Conservation (phyloP, 2,329 filamentous ascomycete genomes). For the Fusarium virguliforme region DNA sequence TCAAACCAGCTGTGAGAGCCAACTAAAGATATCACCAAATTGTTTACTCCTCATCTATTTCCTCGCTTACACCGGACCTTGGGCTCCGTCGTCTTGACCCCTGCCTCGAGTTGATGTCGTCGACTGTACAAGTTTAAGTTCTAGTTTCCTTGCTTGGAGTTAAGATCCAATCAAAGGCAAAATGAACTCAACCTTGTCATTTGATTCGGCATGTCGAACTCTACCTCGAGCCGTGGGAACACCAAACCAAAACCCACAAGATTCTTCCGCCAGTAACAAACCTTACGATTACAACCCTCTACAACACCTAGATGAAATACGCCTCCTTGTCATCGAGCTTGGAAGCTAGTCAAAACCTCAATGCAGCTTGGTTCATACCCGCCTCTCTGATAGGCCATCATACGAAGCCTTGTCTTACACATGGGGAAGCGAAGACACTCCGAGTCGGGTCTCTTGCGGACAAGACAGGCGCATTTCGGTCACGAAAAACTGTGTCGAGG, state of each 20-base stretch:
- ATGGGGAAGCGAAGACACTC: background rate
- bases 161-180: no score
- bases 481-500: background rate
- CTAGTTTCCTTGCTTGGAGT: no score
- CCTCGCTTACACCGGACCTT: no score
- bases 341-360: background rate
- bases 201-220: background rate
- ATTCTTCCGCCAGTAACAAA: background rate
- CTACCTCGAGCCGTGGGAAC: no score
- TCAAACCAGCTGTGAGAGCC: no score
- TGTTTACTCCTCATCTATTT: no score
- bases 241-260: background rate
- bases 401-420: constrained; percentile 1
- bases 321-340: background rate
- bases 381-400: background rate
- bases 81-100: no score
- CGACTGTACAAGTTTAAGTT: no score
- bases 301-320: background rate
- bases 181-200: background rate
- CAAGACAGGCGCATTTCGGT: background rate
- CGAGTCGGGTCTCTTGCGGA: background rate
- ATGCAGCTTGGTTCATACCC: background rate
- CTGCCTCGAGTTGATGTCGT: no score
- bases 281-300: background rate
- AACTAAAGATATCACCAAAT: no score